Evolutionary conservation across 2,329 filamentous ascomycete species (phyloP).

Genomic region (Epichloe coenophiala): DNA sequence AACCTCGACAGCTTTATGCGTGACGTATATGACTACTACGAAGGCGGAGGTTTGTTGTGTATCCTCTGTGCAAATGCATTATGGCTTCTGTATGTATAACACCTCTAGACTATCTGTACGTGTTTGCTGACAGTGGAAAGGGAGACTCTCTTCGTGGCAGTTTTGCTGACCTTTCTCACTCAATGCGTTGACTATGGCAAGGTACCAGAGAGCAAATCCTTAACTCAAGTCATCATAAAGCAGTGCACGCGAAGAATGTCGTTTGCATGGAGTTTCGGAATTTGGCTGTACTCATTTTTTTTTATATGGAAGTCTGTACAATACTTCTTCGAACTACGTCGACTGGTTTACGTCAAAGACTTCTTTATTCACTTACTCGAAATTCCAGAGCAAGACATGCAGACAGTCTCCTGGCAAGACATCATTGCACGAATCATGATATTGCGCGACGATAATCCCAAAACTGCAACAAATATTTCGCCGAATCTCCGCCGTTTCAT

Average conservation of each 20-base stretch:
- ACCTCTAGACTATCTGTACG: background rate
- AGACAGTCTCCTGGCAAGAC: conserved; percentile 89
- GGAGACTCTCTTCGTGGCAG: conserved; percentile 73
- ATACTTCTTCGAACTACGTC: conserved; percentile 58
- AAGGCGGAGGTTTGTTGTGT: conserved; percentile 72
- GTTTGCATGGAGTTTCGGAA: conserved; percentile 57
- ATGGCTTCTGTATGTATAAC: conserved; percentile 51
- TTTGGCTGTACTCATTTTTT: conserved; percentile 78
- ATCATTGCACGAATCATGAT: conserved; percentile 76
- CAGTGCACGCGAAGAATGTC: conserved; percentile 69
- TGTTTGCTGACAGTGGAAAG: conserved; percentile 24
- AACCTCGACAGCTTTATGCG: conserved; percentile 80
- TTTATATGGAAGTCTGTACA: conserved; percentile 72
- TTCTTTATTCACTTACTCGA: conserved; percentile 76
- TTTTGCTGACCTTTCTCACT: conserved; percentile 69
- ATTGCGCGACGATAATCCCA: conserved; percentile 73
- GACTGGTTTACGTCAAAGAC: conserved; percentile 64
- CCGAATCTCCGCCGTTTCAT: conserved; percentile 42
- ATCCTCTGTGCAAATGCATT: conserved; percentile 61
- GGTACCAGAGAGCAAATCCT: conserved; percentile 49
- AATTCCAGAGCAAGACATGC: conserved; percentile 73
- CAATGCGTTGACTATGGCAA: conserved; percentile 76
- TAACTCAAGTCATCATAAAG: conserved; percentile 45
- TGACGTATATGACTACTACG: conserved; percentile 76
- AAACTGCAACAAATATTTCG: conserved; percentile 49